Percentiles rank a stretch among this genome's conserved stretches.
These are phyloP conservation scores for Hyparrhenia diplandra DNA, from an alignment of 176 grass and related monocot species.

Conservation along the genomic window DNA sequence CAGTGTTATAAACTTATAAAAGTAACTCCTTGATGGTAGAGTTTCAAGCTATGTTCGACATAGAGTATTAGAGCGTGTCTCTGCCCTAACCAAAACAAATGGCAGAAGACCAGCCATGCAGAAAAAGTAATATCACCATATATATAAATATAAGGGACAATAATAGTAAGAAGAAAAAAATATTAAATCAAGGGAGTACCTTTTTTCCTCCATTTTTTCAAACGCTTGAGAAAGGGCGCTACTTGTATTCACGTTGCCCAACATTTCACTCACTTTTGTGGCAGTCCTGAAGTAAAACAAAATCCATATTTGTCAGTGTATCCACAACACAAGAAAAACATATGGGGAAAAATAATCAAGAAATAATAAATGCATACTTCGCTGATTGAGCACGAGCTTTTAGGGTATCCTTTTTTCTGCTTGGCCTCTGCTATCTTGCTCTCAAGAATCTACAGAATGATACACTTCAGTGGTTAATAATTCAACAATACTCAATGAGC, in stretches of 20 bases:
- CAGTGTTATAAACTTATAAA: neutral
- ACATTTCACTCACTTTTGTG: constrained; percentile 99
- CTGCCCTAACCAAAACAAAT: neutral
- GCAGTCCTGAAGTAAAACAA: constrained; percentile 55
- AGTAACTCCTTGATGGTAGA: neutral
- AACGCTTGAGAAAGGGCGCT: constrained; percentile 94
- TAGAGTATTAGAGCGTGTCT: neutral
- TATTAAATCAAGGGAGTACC: constrained; percentile 36
- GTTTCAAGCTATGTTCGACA: neutral
- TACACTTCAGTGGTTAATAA: constrained; percentile 8
- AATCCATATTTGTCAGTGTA: neutral
- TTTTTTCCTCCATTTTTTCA: constrained; percentile 99
- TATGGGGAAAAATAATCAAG: neutral
- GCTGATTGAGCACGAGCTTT: constrained; percentile 99
- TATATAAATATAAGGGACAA: neutral
- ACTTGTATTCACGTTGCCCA: constrained; percentile 97
- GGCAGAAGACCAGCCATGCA: neutral
- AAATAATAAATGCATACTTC: constrained; percentile 51
- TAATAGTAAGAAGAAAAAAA: neutral
- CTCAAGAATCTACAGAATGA: constrained; percentile 75
- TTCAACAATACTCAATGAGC: neutral
- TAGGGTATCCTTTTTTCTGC: constrained; percentile 97
- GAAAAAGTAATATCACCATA: neutral
- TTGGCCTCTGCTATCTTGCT: constrained; percentile 98
- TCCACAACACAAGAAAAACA: neutral